Conservation (phyloP, 2,329 filamentous ascomycete genomes). For the Davidsoniella australis region DNA sequence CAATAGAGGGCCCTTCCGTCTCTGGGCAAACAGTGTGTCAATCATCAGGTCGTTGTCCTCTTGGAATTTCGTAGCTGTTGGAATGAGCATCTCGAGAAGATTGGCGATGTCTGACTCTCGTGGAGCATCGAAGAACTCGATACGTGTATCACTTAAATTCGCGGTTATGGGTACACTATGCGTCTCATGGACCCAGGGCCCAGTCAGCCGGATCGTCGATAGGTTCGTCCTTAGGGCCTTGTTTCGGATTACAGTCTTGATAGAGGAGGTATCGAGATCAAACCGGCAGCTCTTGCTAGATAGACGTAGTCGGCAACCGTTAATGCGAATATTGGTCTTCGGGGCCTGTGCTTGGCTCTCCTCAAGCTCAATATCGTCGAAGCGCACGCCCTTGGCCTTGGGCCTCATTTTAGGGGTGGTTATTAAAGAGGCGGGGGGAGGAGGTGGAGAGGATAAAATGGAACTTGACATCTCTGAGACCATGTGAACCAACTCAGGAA, state of each 20-base stretch:
- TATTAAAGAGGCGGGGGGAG: conserved; percentile 9
- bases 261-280: conserved; percentile 56
- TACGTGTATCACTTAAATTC: conserved; percentile 45
- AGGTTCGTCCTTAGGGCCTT: conserved; percentile 35
- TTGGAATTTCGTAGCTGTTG: conserved; percentile 79
- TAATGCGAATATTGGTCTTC: conserved; percentile 63
- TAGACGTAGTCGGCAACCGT: conserved; percentile 60
- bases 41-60: conserved; percentile 87
- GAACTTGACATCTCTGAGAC: conserved; percentile 20
- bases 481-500: conserved; percentile 81
- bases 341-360: conserved; percentile 24
- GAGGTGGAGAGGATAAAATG: too few relatives aligned
- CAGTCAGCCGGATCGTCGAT: conserved; percentile 56
- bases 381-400: conserved; percentile 40
- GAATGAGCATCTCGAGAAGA: conserved; percentile 71
- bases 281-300: conserved; percentile 62
- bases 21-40: conserved; percentile 73
- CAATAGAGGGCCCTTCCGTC: conserved; percentile 70
- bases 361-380: conserved; percentile 33
- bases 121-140: conserved; percentile 58
- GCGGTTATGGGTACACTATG: conserved; percentile 43
- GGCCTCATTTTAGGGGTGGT: conserved; percentile 21
- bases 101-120: conserved; percentile 67
- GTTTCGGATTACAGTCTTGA: conserved; percentile 64
- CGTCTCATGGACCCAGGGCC: conserved; percentile 34